These are phyloP conservation scores for Diaporthe velutina DNA, from an alignment of 2,329 filamentous ascomycete genomes.

Conservation along the genomic window DNA sequence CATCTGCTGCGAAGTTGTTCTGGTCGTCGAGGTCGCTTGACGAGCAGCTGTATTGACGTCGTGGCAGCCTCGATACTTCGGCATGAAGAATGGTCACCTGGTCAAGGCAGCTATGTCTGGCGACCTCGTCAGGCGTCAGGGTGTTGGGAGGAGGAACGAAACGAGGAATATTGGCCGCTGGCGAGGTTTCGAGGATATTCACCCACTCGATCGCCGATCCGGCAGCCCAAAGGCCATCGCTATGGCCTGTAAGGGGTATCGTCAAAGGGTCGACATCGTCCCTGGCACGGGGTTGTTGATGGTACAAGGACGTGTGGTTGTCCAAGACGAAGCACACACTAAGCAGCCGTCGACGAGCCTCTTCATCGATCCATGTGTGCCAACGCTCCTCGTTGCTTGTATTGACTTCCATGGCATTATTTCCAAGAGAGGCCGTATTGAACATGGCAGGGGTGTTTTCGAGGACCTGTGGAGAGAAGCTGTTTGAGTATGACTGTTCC, in stretches of 20 bases:
- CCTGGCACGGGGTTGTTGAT: constrained; percentile 60
- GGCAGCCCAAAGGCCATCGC: constrained; percentile 64
- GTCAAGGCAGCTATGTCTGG: constrained; percentile 54
- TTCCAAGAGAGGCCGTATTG: constrained; percentile 42
- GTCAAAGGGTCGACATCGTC: constrained; percentile 54
- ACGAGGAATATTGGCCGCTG: constrained; percentile 46
- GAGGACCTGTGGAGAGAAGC: constrained; percentile 47
- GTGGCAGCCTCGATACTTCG: constrained; percentile 54
- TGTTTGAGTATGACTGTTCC: constrained; percentile 48
- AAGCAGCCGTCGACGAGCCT: constrained; percentile 67
- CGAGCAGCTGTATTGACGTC: constrained; percentile 42
- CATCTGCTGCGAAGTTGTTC: constrained; percentile 31
- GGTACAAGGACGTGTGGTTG: constrained; percentile 66
- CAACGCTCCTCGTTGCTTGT: constrained; percentile 55
- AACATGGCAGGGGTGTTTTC: constrained; percentile 44
- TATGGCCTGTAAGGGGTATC: constrained; percentile 62
- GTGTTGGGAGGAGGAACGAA: constrained; percentile 49
- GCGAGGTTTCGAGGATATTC: constrained; percentile 45
- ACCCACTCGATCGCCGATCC: constrained; percentile 61
- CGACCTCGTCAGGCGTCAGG: constrained; percentile 53
- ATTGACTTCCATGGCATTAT: constrained; percentile 35
- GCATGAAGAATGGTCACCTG: constrained; percentile 55
- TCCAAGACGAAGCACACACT: constrained; percentile 69
- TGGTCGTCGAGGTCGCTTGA: constrained; percentile 15
- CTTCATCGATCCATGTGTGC: constrained; percentile 65